Base-by-base conservation (phyloP, 2,329 filamentous ascomycete genomes). In the Incumbomyces delicatus region DNA sequence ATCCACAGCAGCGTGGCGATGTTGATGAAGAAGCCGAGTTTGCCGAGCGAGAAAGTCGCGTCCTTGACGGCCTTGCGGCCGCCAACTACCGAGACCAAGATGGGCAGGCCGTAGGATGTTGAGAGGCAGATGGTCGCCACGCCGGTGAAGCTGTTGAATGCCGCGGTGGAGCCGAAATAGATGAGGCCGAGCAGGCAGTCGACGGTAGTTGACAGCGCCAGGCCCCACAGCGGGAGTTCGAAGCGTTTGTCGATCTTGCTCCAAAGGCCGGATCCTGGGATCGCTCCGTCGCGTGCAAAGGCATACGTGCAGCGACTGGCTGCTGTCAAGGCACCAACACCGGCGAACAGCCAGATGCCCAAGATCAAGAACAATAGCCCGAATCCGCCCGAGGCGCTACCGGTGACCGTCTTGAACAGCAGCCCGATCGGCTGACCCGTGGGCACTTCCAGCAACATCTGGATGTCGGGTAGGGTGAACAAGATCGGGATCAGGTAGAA, bases 341-440 rank as follows among this genome's bases (percentile, higher is more conserved):
- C 70, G 0, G 72, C 73, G 31, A 87, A 81, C 61, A 89, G 88
- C 20, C 89, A 73, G 52, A 90, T 74, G 5, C 65, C 65, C 18
- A 74, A 62, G 50, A 75, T 65, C 42, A 74, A 53, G 1, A 60
- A 59, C 51, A 72, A 67, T 10, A 75, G 60, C 1, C 68, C 65
- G 46, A 73, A 69, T 2, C 71, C 71, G 11, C 69, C 72, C 2
- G 60, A 66, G 35, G 60, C 67, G 51, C 58, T 69, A 2, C 58
- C 51, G 2, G 71, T 56, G 1, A 69, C 71, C 31, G 67, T 63
- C 51, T 67, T 61, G 58, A 71, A 74, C 2, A 74, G 62, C 90
- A 69, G 66, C 13, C 73, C 61, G 48, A 74, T 69, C 0, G 72
- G 71, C 2, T 74, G 69, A 2, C 62, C 60, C 1, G 70, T 74